These are phyloP conservation scores for Fusarium verrucosum DNA, from an alignment of 2,329 filamentous ascomycete genomes.

Conservation along the genomic window DNA sequence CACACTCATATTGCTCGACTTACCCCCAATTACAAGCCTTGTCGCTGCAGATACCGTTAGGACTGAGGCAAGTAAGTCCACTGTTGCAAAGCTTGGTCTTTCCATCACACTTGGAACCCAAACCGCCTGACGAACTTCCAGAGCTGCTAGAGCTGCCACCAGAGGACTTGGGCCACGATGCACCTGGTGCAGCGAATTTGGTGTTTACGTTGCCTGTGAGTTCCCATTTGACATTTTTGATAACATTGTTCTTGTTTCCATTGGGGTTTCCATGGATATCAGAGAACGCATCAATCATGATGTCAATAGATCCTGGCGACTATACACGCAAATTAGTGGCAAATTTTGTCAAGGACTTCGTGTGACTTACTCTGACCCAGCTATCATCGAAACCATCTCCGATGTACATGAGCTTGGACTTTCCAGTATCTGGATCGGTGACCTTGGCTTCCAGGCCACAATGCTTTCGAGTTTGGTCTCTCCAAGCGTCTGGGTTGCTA, in stretches of 20 bases:
- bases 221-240: not conserved
- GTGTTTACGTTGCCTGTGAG: not conserved
- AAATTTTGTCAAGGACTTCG: accelerated
- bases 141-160: not conserved
- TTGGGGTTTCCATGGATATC: not conserved
- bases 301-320: not conserved
- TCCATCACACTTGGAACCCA: too few species aligned
- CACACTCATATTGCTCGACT: not conserved
- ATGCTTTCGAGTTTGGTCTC: not conserved
- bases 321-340: not conserved
- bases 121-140: too few species aligned
- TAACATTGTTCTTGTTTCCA: not conserved
- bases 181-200: not conserved
- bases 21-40: not conserved
- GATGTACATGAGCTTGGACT: not conserved
- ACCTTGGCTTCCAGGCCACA: not conserved
- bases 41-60: not conserved
- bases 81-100: too few species aligned
- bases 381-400: not conserved
- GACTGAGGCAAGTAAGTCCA: not conserved
- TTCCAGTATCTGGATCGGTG: not conserved
- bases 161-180: not conserved
- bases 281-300: slow-evolving; percentile 1
- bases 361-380: not conserved
- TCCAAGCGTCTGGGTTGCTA: not conserved